These are phyloP conservation scores for Solanum boliviense DNA, from an alignment of 257 asterid genomes.

Conservation along the genomic window DNA sequence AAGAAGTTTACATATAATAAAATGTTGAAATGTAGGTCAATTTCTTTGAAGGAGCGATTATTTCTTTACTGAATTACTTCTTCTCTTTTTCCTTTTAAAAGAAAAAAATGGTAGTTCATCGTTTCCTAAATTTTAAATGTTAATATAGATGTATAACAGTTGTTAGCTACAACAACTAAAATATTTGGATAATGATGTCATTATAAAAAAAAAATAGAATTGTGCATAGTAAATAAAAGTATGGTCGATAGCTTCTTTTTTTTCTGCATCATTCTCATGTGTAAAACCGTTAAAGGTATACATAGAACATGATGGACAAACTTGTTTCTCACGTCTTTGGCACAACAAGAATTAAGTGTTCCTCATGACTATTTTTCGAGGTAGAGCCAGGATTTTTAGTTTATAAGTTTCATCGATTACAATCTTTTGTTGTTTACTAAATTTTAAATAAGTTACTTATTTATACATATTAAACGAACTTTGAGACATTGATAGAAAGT, in stretches of 20 bases:
- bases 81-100: no score
- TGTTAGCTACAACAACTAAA: background rate
- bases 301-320: background rate
- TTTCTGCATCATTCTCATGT: no score
- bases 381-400: background rate
- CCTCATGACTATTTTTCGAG: background rate
- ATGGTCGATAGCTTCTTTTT: background rate
- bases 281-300: no score
- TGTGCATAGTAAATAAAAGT: no score
- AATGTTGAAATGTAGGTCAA: no score
- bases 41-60: no score
- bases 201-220: no score
- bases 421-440: background rate
- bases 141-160: background rate
- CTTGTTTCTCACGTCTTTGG: background rate
- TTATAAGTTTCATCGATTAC: background rate
- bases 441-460: background rate
- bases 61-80: no score
- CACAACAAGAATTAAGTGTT: background rate
- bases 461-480: background rate
- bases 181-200: background rate
- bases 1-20: no score
- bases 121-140: no score
- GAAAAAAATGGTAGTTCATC: no score
- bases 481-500: background rate